Base-by-base conservation (phyloP, 2,329 filamentous ascomycete genomes). In the Chaetomium globosum region DNA sequence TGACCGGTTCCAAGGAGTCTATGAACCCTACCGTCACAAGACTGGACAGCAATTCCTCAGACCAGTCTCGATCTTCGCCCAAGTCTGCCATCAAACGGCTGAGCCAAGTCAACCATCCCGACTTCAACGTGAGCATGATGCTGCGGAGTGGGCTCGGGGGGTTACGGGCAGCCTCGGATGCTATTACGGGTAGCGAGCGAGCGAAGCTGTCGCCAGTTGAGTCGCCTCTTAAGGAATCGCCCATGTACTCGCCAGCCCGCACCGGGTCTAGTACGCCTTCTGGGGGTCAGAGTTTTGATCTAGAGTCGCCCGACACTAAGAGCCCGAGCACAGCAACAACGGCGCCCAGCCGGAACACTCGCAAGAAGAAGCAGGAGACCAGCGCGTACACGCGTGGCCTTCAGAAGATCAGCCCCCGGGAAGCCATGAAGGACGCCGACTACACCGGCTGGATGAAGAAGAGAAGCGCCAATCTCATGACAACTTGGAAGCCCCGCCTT, bases 381-480 rank as follows among this genome's bases (percentile, higher is more conserved):
- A 97, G 93, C 73, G 95, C 95, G 0, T 99, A 98, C 77, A 91
- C 89, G 21, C 89, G 91, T 33, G 95, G 95, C 0, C 80, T 98
- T 49, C 85, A 91, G 71, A 93, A 93, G 77, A 90, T 94, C 66
- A 80, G 86, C 0, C 95, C 95, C 0, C 83, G 87, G 63, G 92
- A 97, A 74, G 93, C 94, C 67, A 95, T 97, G 77, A 81, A 87
- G 67, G 88, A 87, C 67, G 94, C 92, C 63, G 94, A 99, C 74
- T 98, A 97, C 76, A 94, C 89, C 73, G 95, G 95, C 1, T 99
- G 95, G 95, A 99, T 99, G 95, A 98, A 95, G 82, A 99, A 99
- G 84, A 93, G 96, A 78, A 97, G 92, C 66, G 94, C 92, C 1
- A 95, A 94, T 73, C 82, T 98, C 39, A 97, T 99, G 89, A 93